Evolutionary conservation across 345 rosid species (phyloP), one percentile per base, ranked within the genome.

Genomic region (Eucalyptus cloeziana): DNA sequence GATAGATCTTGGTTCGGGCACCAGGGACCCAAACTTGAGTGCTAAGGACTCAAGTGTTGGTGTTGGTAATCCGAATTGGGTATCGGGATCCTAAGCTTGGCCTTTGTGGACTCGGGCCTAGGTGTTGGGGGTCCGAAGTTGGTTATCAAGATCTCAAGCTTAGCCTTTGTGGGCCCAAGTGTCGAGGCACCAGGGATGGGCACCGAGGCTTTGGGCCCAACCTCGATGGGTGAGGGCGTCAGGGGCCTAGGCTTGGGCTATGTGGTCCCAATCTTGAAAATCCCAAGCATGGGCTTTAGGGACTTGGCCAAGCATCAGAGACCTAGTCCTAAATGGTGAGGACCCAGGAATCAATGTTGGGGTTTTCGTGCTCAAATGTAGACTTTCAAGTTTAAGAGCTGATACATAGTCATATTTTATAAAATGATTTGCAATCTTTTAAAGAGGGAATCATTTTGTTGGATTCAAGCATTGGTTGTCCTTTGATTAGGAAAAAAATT

Each of bases 41-140:
- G 21, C 2, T 56, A 1, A 25, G 62, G 30, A 56, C 62, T 25
- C 7, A 1, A 56, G 30, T 1, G 6, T 4, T 5, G 30, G 13
- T 56, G 62, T 22, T 56, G 62, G 4, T 52, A 52, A 52, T 21
- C 10, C 4, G 5, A 52, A 4, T 0, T 21, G 5, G 25, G 0
- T 52, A 21, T 7, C 0, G 5, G 5, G 58, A 52, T 52, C 62
- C 6, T 3, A 2, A 22, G 62, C 30, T 56, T 24, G 12, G 12
- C 62, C 27, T 10, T 24, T 56, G 62, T 56, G 30, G 62, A 56
- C 30, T 0, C 13, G 0, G 0, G 13, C 30, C 30, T 0, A 4
- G 3, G 6, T 56, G 62, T 24, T 56, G 13, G 62, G 62, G 62
- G 30, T 56, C 11, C 6, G 6, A 56, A 3, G 6, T 56, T 9